A percentile compares a stretch with the other conserved stretches of the same genome.
Conservation (phyloP, 1,284 basidiomycete genomes). For the Stygiomarasmius scandens region DNA sequence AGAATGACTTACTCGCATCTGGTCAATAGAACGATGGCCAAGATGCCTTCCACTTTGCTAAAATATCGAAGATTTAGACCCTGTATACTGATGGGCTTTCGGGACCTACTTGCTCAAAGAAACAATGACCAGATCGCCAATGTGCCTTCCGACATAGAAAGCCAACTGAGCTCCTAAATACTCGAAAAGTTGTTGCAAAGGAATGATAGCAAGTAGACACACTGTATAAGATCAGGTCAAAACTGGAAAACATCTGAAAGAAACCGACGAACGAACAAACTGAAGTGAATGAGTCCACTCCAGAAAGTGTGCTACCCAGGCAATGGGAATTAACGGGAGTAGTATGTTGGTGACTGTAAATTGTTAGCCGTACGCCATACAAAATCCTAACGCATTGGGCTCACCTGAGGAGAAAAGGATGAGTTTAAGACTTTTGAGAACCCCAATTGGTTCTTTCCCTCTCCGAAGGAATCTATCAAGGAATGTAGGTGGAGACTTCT, state of each 20-base stretch:
- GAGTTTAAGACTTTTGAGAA: slow-evolving; percentile 47
- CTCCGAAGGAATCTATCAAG: slow-evolving; percentile 55
- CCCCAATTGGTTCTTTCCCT: slow-evolving; percentile 49
- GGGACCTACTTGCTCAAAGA: slow-evolving; percentile 61
- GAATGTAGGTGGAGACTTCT: slow-evolving; percentile 24
- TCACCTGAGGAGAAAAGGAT: slow-evolving; percentile 56
- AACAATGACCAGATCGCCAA: slow-evolving; percentile 60
- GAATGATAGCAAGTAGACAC: slow-evolving; percentile 59
- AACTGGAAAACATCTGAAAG: background rate
- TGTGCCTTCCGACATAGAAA: slow-evolving; percentile 55
- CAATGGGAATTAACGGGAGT: slow-evolving; percentile 62
- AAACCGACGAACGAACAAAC: slow-evolving; percentile 41
- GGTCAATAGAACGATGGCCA: slow-evolving; percentile 64
- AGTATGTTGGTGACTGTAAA: slow-evolving; percentile 60
- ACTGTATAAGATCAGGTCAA: slow-evolving; percentile 35
- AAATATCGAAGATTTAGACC: background rate
- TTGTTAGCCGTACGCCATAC: background rate
- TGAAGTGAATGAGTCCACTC: slow-evolving; percentile 31
- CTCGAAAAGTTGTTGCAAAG: slow-evolving; percentile 59
- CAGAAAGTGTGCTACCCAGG: slow-evolving; percentile 62
- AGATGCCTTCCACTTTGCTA: slow-evolving; percentile 62
- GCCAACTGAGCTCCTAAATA: slow-evolving; percentile 66
- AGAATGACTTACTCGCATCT: slow-evolving; percentile 44
- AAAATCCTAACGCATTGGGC: slow-evolving; percentile 22
- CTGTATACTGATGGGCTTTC: background rate